Evolutionary conservation across 2,329 filamentous ascomycete species (phyloP).

Genomic region (Penicillium sp.): DNA sequence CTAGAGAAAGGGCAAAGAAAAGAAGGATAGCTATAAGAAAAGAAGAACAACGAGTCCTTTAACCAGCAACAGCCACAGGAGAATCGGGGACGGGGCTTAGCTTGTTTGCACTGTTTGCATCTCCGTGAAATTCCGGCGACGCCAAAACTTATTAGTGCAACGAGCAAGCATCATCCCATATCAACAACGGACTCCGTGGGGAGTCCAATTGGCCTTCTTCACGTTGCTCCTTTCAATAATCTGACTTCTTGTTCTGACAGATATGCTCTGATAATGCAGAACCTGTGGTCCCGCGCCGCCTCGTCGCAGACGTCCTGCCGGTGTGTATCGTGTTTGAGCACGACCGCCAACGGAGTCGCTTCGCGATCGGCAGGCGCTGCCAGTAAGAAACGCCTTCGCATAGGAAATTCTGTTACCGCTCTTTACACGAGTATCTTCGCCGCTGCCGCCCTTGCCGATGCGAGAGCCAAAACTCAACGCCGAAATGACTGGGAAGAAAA

Average conservation of each 20-base stretch:
- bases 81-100: slow-evolving; percentile 15
- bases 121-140: slow-evolving; percentile 16
- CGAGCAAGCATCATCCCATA: slow-evolving; percentile 12
- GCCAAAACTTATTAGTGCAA: slow-evolving; percentile 17
- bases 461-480: slow-evolving; percentile 43
- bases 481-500: slow-evolving; percentile 47
- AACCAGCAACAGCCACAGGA: slow-evolving; percentile 7
- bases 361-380: slow-evolving; percentile 41
- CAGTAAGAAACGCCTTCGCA: slow-evolving; percentile 42
- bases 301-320: slow-evolving; percentile 44
- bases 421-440: slow-evolving; percentile 51
- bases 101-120: slow-evolving; percentile 48
- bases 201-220: slow-evolving; percentile 17
- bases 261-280: slow-evolving; percentile 48
- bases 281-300: slow-evolving; percentile 48
- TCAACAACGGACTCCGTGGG: slow-evolving; percentile 21
- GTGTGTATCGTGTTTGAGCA: slow-evolving; percentile 47
- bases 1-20: slow-evolving; percentile 10
- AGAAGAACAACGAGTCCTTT: neutral
- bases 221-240: neutral
- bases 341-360: slow-evolving; percentile 38
- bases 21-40: slow-evolving; percentile 4
- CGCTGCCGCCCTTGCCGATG: slow-evolving; percentile 46
- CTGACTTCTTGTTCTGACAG: slow-evolving; percentile 10
- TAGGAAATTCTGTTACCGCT: slow-evolving; percentile 49